Conservation (phyloP, 2,329 filamentous ascomycete genomes). For the Madurella fahalii region DNA sequence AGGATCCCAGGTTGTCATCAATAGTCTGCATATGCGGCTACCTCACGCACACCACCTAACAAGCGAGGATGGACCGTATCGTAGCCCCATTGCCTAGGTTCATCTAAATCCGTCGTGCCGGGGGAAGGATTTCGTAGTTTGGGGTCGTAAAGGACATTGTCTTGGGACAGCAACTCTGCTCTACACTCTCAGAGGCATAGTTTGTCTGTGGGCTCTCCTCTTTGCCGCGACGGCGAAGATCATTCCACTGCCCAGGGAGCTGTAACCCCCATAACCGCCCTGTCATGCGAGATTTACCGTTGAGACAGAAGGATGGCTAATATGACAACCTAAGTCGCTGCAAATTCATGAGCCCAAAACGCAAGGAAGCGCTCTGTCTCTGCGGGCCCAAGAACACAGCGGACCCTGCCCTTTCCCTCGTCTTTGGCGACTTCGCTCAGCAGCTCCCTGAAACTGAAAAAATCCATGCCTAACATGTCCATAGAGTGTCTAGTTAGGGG, state of each 20-base stretch:
- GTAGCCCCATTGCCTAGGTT: not conserved
- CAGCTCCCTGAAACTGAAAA: constrained; percentile 30
- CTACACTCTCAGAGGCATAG: too few relatives aligned
- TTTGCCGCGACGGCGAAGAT: too few relatives aligned
- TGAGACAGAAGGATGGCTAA: not conserved
- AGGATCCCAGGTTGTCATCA: not conserved
- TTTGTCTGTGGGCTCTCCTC: too few relatives aligned
- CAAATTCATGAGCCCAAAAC: constrained; percentile 14
- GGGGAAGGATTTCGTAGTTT: too few relatives aligned
- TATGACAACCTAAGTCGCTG: not conserved
- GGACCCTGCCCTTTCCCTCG: constrained; percentile 24
- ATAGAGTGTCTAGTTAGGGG: not conserved
- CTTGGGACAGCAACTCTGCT: too few relatives aligned
- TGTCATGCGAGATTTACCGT: not conserved
- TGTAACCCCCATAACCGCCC: not conserved
- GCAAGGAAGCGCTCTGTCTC: constrained; percentile 24
- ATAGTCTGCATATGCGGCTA: not conserved
- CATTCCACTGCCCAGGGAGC: not conserved
- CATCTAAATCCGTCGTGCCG: not conserved
- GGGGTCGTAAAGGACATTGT: too few relatives aligned
- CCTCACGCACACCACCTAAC: not conserved
- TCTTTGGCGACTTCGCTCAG: constrained; percentile 13
- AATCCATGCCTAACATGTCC: constrained; percentile 33
- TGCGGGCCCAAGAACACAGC: constrained; percentile 18
- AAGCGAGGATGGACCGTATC: not conserved